Percentiles rank a stretch among this genome's conserved stretches.
Conservation (phyloP, 257 asterid species). For the Solanum peruvianum region DNA sequence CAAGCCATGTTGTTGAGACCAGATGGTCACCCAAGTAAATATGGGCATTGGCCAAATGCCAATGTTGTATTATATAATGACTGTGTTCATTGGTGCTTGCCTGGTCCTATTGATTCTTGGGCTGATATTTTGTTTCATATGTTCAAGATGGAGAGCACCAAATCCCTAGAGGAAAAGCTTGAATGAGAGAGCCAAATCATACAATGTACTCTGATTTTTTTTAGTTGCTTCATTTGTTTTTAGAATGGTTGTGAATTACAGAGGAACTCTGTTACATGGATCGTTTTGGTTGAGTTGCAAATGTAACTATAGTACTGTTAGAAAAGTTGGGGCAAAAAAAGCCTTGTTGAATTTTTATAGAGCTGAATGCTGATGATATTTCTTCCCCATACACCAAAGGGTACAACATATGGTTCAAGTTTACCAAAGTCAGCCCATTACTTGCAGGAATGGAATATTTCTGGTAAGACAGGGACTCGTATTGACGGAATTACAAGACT, state of each 20-base stretch:
- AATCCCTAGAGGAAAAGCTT: conserved; percentile 3
- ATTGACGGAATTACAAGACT: background rate
- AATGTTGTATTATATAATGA: conserved; percentile 22
- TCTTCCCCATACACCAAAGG: background rate
- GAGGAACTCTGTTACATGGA: background rate
- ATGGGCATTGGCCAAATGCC: conserved; percentile 12
- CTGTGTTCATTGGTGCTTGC: conserved; percentile 40
- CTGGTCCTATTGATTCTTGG: conserved; percentile 41
- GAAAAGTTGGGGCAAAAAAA: background rate
- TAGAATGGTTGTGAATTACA: background rate
- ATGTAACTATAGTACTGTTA: background rate
- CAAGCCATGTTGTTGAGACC: conserved; percentile 28
- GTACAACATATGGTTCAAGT: background rate
- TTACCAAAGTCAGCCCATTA: background rate
- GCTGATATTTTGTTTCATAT: conserved; percentile 27
- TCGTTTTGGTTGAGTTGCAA: background rate
- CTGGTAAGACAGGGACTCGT: background rate
- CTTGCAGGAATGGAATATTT: background rate
- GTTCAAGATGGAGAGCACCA: conserved; percentile 28
- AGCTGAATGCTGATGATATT: background rate
- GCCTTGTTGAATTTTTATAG: background rate
- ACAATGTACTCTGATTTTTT: background rate
- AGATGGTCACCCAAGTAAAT: conserved; percentile 34
- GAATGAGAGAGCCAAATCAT: background rate
- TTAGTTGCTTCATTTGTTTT: background rate